phyloP scores from a whole-genome alignment of 139 green algal genomes.

The Chlorella sorokiniana region DNA sequence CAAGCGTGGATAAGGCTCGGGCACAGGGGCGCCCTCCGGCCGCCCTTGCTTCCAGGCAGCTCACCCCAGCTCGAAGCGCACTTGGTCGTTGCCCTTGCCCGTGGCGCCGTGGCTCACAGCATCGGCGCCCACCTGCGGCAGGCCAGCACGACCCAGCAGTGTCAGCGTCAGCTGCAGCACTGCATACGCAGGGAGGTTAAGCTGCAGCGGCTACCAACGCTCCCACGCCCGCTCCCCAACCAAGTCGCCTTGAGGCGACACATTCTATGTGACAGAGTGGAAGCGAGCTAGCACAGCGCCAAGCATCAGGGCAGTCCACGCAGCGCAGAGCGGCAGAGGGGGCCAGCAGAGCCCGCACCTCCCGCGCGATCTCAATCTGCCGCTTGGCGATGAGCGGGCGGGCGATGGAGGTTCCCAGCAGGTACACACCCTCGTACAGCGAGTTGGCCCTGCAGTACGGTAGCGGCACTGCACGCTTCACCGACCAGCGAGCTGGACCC shows the following conservation, averaged over 20 bases:
- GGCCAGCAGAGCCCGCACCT: conserved; percentile 41
- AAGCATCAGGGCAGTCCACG: too few relatives aligned
- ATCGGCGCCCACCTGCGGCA: conserved; percentile 85
- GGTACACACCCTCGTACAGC: conserved; percentile 97
- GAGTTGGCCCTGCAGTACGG: conserved; percentile 84
- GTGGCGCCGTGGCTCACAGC: conserved; percentile 98
- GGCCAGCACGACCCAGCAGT: neutral
- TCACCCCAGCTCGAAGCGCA: conserved; percentile 84
- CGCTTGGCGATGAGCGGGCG: conserved; percentile 98
- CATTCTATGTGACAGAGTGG: too few relatives aligned
- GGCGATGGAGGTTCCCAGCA: conserved; percentile 98
- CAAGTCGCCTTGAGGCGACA: too few relatives aligned
- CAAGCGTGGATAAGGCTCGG: too few relatives aligned
- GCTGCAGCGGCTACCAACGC: too few relatives aligned
- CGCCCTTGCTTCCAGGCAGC: neutral
- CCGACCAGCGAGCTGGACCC: too few relatives aligned
- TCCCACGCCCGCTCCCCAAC: too few relatives aligned
- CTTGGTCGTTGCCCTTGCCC: conserved; percentile 99
- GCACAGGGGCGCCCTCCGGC: neutral
- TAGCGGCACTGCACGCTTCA: too few relatives aligned
- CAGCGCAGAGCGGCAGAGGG: neutral
- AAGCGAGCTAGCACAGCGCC: too few relatives aligned
- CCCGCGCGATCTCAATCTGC: conserved; percentile 97
- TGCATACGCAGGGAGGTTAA: neutral
- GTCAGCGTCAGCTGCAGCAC: neutral